Evolutionary conservation across 352 stramenopile genomes (phyloP).

Genomic region (Globisporangium nagaii): DNA sequence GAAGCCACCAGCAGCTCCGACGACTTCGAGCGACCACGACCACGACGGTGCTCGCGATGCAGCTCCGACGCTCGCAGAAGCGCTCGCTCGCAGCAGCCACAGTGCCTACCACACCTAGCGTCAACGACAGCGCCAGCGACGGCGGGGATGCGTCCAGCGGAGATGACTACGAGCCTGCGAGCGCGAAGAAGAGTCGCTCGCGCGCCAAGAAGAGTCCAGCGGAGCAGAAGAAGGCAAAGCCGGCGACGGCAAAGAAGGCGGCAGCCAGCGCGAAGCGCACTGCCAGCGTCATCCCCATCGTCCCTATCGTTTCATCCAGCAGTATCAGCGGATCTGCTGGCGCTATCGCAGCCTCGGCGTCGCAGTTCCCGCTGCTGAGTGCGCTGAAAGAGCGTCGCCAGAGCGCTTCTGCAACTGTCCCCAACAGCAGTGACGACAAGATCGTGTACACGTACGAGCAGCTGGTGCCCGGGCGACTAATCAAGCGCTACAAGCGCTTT

Average conservation of each 20-base stretch:
- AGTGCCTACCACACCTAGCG: too few species aligned
- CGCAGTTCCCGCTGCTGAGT: conserved; percentile 16
- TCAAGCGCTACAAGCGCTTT: conserved; percentile 82
- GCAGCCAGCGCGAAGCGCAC: not conserved
- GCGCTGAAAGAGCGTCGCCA: conserved; percentile 20
- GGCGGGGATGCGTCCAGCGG: not conserved
- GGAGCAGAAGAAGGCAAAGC: not conserved
- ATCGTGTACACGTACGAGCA: conserved; percentile 50
- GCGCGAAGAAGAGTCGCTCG: not conserved
- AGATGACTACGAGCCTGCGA: not conserved
- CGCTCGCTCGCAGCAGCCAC: not conserved
- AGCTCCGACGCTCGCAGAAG: conserved; percentile 10
- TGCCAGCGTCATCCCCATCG: not conserved
- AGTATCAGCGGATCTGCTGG: too few species aligned
- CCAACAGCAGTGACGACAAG: not conserved
- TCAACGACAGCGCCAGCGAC: too few species aligned
- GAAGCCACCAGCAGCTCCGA: not conserved
- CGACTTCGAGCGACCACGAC: not conserved
- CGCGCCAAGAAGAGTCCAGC: not conserved
- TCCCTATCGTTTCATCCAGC: not conserved
- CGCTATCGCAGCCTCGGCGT: not conserved
- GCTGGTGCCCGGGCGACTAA: conserved; percentile 44
- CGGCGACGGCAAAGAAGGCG: not conserved
- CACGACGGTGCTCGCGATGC: not conserved
- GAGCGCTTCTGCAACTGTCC: not conserved